Percentiles rank a stretch among this genome's conserved stretches.
phyloP scores from a whole-genome alignment of 2,329 filamentous ascomycete genomes.

The Cadophora luteo-olivacea region DNA sequence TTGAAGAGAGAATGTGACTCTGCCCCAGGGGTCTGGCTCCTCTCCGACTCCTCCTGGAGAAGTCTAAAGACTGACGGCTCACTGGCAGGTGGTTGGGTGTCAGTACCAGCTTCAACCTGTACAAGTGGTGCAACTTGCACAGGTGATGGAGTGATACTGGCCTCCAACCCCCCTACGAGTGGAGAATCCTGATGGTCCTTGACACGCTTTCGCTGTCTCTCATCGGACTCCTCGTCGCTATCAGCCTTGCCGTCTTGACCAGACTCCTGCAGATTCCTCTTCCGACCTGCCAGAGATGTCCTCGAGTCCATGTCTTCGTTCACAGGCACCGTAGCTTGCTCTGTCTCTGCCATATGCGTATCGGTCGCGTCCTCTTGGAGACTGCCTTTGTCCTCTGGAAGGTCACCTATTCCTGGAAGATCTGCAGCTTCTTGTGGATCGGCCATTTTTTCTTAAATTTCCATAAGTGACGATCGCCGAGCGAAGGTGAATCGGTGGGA shows the following conservation, averaged over 20 bases:
- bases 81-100: conserved; percentile 1
- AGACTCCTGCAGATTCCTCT: conserved; percentile 5
- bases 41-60: background rate
- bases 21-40: no score
- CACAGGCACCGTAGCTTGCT: conserved; percentile 4
- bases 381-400: background rate
- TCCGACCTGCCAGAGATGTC: conserved; percentile 17
- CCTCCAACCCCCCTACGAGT: conserved; percentile 3
- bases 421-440: conserved; percentile 11
- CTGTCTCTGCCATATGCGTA: background rate
- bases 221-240: conserved; percentile 28
- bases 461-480: background rate
- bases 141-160: conserved; percentile 14
- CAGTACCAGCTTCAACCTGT: conserved; percentile 9
- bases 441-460: background rate
- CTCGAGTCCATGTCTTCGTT: conserved; percentile 19
- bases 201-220: conserved; percentile 31
- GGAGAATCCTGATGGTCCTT: conserved; percentile 16
- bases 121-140: background rate
- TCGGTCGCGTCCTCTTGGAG: background rate
- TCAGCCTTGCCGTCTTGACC: conserved; percentile 22
- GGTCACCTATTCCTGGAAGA: background rate
- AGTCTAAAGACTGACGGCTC: background rate
- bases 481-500: background rate
- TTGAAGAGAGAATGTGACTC: background rate